phyloP scores from a whole-genome alignment of 352 stramenopile species.

The Globisporangium spinosum region DNA sequence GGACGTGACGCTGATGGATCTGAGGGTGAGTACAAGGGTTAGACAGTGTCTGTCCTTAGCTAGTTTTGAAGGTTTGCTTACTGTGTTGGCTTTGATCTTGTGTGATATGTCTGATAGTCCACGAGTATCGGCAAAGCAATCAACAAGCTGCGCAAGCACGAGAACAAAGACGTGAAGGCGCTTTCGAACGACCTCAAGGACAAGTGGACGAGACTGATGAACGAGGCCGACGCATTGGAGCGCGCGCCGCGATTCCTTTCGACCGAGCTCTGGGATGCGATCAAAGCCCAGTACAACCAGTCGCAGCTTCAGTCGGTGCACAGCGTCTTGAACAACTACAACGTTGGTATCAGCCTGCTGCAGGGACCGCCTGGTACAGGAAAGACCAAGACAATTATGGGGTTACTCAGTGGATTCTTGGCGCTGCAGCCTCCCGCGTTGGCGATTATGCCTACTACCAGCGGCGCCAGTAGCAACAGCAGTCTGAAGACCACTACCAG shows the following conservation, averaged over 20 bases:
- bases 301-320: slow-evolving; percentile 87
- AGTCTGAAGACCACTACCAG: background rate
- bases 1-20: slow-evolving; percentile 71
- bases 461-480: background rate
- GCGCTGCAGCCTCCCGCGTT: slow-evolving; percentile 53
- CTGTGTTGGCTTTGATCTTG: slow-evolving; percentile 4
- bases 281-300: slow-evolving; percentile 80
- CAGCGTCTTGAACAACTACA: slow-evolving; percentile 87
- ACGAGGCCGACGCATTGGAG: slow-evolving; percentile 56
- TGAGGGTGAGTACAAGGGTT: slow-evolving; percentile 43
- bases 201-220: slow-evolving; percentile 79
- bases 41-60: background rate
- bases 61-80: background rate
- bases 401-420: slow-evolving; percentile 69
- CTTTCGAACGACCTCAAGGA: slow-evolving; percentile 55
- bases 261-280: slow-evolving; percentile 61
- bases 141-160: slow-evolving; percentile 83
- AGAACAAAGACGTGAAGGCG: slow-evolving; percentile 42
- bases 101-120: slow-evolving; percentile 30
- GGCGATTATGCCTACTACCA: slow-evolving; percentile 30
- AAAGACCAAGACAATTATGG: slow-evolving; percentile 93
- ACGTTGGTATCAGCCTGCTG: slow-evolving; percentile 79
- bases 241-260: slow-evolving; percentile 57
- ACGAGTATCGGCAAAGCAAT: slow-evolving; percentile 85
- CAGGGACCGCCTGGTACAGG: slow-evolving; percentile 95